These are phyloP conservation scores for Myxozyma udenii DNA, from an alignment of 805 yeast species.

Conservation along the genomic window DNA sequence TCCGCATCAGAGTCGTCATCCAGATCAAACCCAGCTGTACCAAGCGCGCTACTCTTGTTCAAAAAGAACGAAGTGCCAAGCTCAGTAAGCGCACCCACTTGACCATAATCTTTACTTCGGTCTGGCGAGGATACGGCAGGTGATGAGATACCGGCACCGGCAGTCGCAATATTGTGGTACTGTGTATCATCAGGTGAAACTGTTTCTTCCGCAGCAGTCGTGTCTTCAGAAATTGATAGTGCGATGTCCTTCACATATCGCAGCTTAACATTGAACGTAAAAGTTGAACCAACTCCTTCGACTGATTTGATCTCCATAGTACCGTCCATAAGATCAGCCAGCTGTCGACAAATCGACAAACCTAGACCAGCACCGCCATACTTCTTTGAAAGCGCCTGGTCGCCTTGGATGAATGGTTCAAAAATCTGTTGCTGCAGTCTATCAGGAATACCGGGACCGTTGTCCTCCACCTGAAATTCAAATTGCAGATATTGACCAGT, in stretches of 20 bases:
- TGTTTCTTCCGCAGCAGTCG: neutral
- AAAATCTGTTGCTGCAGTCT: slow-evolving; percentile 78
- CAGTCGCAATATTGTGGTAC: neutral
- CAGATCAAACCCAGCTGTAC: neutral
- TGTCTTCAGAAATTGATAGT: slow-evolving; percentile 9
- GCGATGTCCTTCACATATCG: slow-evolving; percentile 56
- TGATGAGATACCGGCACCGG: neutral
- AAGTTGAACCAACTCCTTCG: slow-evolving; percentile 80
- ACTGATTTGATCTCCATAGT: slow-evolving; percentile 68
- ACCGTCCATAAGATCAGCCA: slow-evolving; percentile 89
- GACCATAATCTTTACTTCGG: neutral
- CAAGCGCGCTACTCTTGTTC: too few species aligned
- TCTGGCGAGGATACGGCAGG: neutral
- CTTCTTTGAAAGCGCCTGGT: slow-evolving; percentile 83
- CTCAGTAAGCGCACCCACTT: slow-evolving; percentile 16
- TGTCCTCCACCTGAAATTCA: slow-evolving; percentile 75
- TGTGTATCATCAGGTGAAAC: neutral
- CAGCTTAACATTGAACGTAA: slow-evolving; percentile 48
- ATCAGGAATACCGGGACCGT: slow-evolving; percentile 92
- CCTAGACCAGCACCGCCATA: slow-evolving; percentile 97
- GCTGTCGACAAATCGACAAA: slow-evolving; percentile 79
- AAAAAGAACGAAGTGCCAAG: slow-evolving; percentile 18
- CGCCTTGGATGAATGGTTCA: slow-evolving; percentile 97
- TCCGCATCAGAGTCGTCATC: slow-evolving; percentile 12
- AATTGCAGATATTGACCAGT: slow-evolving; percentile 54